phyloP scores from a whole-genome alignment of 768 basidiomycete genomes.

The Leccinum disarticulatum region DNA sequence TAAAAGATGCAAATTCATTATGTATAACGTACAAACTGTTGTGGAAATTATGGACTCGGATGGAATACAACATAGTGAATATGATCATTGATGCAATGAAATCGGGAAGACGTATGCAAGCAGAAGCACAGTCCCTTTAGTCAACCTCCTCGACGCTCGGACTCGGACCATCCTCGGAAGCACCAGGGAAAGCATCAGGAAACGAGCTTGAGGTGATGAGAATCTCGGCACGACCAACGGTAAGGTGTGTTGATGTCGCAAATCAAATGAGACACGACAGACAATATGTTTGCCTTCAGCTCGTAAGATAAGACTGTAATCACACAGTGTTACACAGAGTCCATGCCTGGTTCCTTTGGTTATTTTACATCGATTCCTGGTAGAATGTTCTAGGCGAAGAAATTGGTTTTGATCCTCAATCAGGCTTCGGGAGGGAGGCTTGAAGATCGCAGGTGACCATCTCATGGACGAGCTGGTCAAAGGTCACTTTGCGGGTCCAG shows the following conservation, averaged over 20 bases:
- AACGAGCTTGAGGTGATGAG: no score
- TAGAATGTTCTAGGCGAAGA: not conserved
- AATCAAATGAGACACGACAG: not conserved
- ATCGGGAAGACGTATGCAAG: constrained; percentile 23
- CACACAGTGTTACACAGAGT: not conserved
- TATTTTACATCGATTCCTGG: not conserved
- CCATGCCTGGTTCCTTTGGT: not conserved
- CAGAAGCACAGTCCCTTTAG: constrained; percentile 40
- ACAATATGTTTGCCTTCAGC: not conserved
- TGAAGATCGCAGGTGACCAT: constrained; percentile 87
- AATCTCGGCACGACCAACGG: no score
- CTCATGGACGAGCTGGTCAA: constrained; percentile 83
- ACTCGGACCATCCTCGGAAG: constrained; percentile 75
- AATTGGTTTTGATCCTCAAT: constrained; percentile 82
- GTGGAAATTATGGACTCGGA: constrained; percentile 27
- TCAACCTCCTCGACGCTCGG: constrained; percentile 92
- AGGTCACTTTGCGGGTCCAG: constrained; percentile 87
- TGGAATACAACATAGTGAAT: constrained; percentile 32
- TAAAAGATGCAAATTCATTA: constrained; percentile 20
- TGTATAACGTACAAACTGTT: constrained; percentile 32
- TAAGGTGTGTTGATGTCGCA: not conserved
- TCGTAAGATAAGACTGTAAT: constrained; percentile 6
- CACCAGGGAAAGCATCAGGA: constrained; percentile 57
- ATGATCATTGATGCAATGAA: constrained; percentile 32
- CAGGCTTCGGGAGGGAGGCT: constrained; percentile 66